A percentile compares a stretch with the other conserved stretches of the same genome.
Evolutionary conservation across 2,329 filamentous ascomycete species (phyloP).

Genomic region (Bipolaris oryzae): DNA sequence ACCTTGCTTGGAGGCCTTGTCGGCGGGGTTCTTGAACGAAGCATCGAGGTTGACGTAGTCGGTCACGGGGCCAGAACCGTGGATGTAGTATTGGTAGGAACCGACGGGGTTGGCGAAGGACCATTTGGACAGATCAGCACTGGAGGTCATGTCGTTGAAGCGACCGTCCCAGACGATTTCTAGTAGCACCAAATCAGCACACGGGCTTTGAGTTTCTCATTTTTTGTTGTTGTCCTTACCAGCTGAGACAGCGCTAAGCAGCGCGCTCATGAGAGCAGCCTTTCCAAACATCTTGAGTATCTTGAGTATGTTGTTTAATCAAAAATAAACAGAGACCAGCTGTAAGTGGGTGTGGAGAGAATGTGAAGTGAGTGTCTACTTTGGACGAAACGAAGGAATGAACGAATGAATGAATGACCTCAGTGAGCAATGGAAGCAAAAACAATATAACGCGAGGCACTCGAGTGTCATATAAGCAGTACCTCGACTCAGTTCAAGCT

Average conservation of each 20-base stretch:
- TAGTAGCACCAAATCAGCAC: slow-evolving; percentile 41
- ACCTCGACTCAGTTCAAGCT: slow-evolving; percentile 15
- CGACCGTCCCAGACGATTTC: slow-evolving; percentile 67
- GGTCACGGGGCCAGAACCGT: slow-evolving; percentile 63
- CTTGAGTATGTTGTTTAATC: slow-evolving; percentile 19
- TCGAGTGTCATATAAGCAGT: slow-evolving; percentile 4
- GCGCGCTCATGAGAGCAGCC: slow-evolving; percentile 38
- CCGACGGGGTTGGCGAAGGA: slow-evolving; percentile 70
- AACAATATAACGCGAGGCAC: slow-evolving; percentile 11
- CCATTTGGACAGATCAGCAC: slow-evolving; percentile 65
- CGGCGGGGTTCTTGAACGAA: slow-evolving; percentile 68
- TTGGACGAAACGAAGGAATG: slow-evolving; percentile 9
- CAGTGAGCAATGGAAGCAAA: slow-evolving; percentile 19
- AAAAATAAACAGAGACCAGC: slow-evolving; percentile 32
- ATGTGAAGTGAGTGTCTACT: slow-evolving; percentile 12
- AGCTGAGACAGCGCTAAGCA: slow-evolving; percentile 42
- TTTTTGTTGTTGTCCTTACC: slow-evolving; percentile 18
- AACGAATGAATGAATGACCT: slow-evolving; percentile 27
- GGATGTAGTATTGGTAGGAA: slow-evolving; percentile 78
- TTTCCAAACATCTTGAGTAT: slow-evolving; percentile 45
- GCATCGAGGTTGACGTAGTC: slow-evolving; percentile 67
- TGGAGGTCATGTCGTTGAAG: slow-evolving; percentile 65
- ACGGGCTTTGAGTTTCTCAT: not conserved
- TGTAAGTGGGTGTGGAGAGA: slow-evolving; percentile 16
- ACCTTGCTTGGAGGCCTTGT: slow-evolving; percentile 65